Evolutionary conservation across 169 alveolate species (phyloP).

Genomic region (Eimeria maxima): DNA sequence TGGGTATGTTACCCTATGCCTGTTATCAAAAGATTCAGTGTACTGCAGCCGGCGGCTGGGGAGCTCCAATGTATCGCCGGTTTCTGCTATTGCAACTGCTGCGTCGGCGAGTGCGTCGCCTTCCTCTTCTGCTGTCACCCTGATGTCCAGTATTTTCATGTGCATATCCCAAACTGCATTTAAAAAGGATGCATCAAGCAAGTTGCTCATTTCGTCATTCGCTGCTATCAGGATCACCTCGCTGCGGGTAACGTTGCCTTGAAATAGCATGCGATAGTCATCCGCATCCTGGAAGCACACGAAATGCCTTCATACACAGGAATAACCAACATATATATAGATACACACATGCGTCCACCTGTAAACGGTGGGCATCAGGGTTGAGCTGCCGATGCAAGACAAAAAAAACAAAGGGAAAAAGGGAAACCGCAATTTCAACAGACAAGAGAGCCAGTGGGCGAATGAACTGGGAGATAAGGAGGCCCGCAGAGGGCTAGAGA

Average conservation of each 20-base stretch:
- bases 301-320: background rate
- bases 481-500: background rate
- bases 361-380: too few species aligned
- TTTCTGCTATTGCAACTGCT: conserved; percentile 48
- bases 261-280: conserved; percentile 53
- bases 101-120: conserved; percentile 41
- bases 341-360: background rate
- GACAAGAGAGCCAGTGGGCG: background rate
- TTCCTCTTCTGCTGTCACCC: conserved; percentile 37
- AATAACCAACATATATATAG: background rate
- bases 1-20: background rate
- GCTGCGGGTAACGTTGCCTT: conserved; percentile 81
- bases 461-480: background rate
- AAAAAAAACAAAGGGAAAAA: background rate
- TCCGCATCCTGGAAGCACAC: conserved; percentile 69
- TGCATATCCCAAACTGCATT: conserved; percentile 82
- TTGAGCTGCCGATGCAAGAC: background rate
- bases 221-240: conserved; percentile 77
- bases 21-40: background rate
- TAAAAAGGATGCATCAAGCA: conserved; percentile 58
- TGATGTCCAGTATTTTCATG: conserved; percentile 35
- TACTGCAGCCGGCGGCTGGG: conserved; percentile 47
- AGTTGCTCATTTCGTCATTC: conserved; percentile 62
- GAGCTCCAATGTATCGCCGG: conserved; percentile 45
- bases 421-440: background rate